These are phyloP conservation scores for Lachancea quebecensis DNA, from an alignment of 805 yeast species.

Conservation along the genomic window DNA sequence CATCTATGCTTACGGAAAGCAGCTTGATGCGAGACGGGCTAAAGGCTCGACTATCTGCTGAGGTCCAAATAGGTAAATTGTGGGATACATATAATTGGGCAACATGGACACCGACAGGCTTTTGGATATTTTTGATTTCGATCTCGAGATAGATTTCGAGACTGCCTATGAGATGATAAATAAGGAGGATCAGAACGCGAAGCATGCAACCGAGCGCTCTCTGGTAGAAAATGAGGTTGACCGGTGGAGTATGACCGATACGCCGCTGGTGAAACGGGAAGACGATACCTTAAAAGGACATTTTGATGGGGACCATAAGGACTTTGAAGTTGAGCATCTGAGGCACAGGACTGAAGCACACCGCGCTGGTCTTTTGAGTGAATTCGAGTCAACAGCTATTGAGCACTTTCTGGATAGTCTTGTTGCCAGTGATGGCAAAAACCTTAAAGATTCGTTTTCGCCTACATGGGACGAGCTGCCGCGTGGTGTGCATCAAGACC, in stretches of 20 bases:
- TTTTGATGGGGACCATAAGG: background rate
- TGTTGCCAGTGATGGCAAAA: constrained; percentile 5
- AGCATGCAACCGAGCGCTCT: background rate
- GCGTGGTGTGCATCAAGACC: background rate
- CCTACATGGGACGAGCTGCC: background rate
- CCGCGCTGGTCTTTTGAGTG: constrained; percentile 20
- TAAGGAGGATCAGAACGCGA: constrained; percentile 7
- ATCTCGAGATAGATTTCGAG: constrained; percentile 30
- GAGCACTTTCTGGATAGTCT: constrained; percentile 29
- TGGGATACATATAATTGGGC: background rate
- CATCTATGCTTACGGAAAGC: background rate
- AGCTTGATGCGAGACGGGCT: background rate
- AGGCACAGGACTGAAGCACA: background rate
- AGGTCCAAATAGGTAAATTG: background rate
- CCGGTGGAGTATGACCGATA: constrained; percentile 1
- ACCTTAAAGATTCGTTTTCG: background rate
- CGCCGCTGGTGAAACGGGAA: background rate
- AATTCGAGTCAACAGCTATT: constrained; percentile 29
- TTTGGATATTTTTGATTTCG: constrained; percentile 23
- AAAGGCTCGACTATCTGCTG: too few relatives aligned
- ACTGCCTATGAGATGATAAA: constrained; percentile 30
- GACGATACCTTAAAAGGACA: background rate
- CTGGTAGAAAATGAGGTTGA: background rate
- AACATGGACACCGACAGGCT: constrained; percentile 10
- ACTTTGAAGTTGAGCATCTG: background rate